phyloP scores from a whole-genome alignment of 495 filamentous ascomycete species.

The Apodospora peruviana region DNA sequence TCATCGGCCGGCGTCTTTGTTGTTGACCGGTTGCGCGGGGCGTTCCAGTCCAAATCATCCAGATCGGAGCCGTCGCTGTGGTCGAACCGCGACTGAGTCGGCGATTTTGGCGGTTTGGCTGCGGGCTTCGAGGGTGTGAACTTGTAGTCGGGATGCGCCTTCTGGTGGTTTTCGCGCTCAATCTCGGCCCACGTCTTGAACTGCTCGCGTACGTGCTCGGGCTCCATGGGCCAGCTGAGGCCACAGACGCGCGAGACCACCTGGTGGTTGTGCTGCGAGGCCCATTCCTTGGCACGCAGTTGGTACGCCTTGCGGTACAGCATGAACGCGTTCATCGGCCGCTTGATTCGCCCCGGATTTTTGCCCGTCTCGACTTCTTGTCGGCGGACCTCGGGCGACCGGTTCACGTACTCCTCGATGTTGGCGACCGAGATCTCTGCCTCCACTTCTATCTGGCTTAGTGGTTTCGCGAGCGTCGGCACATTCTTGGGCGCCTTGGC shows the following conservation, averaged over 20 bases:
- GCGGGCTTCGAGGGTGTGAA: conserved; percentile 77
- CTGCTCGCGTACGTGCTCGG: conserved; percentile 61
- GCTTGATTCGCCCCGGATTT: conserved; percentile 71
- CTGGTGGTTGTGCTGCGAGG: conserved; percentile 88
- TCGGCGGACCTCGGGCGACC: conserved; percentile 58
- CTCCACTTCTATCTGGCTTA: conserved; percentile 70
- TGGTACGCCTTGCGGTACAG: conserved; percentile 92
- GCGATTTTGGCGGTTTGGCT: conserved; percentile 39
- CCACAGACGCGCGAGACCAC: conserved; percentile 82
- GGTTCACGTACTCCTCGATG: conserved; percentile 77
- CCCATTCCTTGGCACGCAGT: conserved; percentile 76
- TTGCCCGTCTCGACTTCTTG: conserved; percentile 62
- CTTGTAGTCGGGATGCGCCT: conserved; percentile 88
- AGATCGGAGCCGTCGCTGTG: conserved; percentile 34
- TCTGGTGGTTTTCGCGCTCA: conserved; percentile 80
- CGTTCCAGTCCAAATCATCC: conserved; percentile 28
- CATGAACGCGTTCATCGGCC: conserved; percentile 99
- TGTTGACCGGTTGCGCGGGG: conserved; percentile 25
- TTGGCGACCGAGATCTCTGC: conserved; percentile 61
- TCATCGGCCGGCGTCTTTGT: conserved; percentile 26
- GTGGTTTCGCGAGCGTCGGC: conserved; percentile 55
- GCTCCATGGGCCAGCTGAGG: conserved; percentile 79
- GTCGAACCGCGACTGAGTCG: conserved; percentile 22
- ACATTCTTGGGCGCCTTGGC: conserved; percentile 46
- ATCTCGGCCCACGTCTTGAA: conserved; percentile 77